Base-by-base conservation (phyloP, 495 filamentous ascomycete genomes). In the Podospora bellae-mahoneyi region DNA sequence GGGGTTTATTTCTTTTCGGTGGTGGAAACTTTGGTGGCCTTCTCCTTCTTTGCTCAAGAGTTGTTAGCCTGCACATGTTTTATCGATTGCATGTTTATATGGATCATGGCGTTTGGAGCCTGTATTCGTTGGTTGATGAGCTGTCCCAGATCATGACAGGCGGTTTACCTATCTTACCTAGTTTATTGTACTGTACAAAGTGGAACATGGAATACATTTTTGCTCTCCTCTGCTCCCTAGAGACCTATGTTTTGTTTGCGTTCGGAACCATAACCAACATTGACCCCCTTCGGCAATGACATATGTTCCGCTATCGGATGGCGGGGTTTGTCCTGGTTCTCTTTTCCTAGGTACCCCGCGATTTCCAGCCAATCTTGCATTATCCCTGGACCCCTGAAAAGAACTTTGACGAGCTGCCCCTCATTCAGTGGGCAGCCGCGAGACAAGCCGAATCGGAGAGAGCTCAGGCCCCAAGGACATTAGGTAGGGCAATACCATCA, bases 261-360 rank as follows among this genome's bases (percentile, higher is more conserved):
- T 19, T 19, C 62, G 16, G 62, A 15, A 20, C 5, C 15, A 53
- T 64, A 3, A 20, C 39, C 13, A 19, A 5, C 6, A 20, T 19
- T 10, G 15, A 2, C 16, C 48, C 28, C 39, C 27, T 26, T 56
- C 26, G n/a, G 32, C 13, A 58, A 55, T 71, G 69, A 71, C 66
- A 68, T 71, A 71, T 53, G 65, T 71, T 66, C 69, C n/a, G 69
- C 10, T 60, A 66, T 66, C 69, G 66, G 69, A 71, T 44, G 28
- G 66, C 66, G 65, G 65, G 69, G 62, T 15, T 26, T 44, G 28
- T 23, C 5, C 5, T 18, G 18, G 9, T 7, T n/a, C 18, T 18
- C 10, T 15, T 28, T 34, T 16, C 18, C 20, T 39, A 23, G 1
- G 1, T 23, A 63, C 68, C 68, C 68, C 68, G 64, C 68, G 59